Evolutionary conservation across 2,329 filamentous ascomycete genomes (phyloP), one percentile per base, ranked within the genome.

Genomic region (Apiospora hydei): DNA sequence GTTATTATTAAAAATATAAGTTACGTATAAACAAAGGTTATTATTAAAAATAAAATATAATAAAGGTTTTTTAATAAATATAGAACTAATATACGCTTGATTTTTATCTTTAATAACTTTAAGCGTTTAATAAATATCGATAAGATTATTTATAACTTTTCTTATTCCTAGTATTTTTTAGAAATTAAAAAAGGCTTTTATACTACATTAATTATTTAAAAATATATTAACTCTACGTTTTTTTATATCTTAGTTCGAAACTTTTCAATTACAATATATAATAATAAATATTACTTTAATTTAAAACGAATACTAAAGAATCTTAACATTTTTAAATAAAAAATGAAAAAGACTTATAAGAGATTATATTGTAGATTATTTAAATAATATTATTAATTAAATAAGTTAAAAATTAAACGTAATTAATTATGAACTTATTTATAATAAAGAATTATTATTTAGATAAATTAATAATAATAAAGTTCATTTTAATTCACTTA

Each of bases 381-480:
- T 30, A 16, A 53, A 30, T 30, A 30, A 53, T 53, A 30, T 13
- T 26, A 30, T 53, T 30, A 51, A 51, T 51, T 24, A 51, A 7
- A 51, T 24, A 11, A 51, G 14, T 26, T 14, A 14, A 26, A 26
- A 53, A 53, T 26, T 53, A 24, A 71, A 14, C n/a, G n/a, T 46
- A 43, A 16, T 10, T 41, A 53, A 16, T 71, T 49, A 46, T 41
- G n/a, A 49, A 34, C 6, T 43, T 16, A 53, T 53, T 30, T 30
- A 53, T 16, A 53, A 53, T 53, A 66, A 41, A 43, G 7, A 66
- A 13, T 14, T 13, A 24, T 24, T 44, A 68, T 68, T 49, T 24
- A 46, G 53, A 71, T 14, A 46, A 53, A 71, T n/a, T 34, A 44
- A 67, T 67, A 44, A 41, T 43, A 38, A 66, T 66, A 66, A 43